phyloP scores from a whole-genome alignment of 1,284 basidiomycete species.

The Malassezia restricta region DNA sequence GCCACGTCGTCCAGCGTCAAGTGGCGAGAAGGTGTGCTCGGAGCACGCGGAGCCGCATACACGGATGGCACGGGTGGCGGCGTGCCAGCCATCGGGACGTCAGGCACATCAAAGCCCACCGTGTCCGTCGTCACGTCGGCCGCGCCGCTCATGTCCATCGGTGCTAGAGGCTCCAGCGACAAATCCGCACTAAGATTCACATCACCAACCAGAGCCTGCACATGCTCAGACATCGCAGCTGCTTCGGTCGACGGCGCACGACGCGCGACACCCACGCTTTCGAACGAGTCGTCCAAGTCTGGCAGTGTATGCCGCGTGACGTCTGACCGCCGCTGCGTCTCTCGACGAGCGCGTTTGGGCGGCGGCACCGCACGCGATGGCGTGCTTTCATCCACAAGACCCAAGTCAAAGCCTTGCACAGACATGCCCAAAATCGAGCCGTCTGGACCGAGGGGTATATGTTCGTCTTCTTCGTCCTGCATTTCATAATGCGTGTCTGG shows the following conservation, averaged over 20 bases:
- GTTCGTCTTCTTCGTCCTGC: constrained; percentile 21
- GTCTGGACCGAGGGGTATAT: constrained; percentile 30
- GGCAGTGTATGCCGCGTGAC: background rate
- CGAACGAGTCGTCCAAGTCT: constrained; percentile 46
- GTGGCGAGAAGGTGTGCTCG: constrained; percentile 1
- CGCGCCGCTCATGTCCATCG: background rate
- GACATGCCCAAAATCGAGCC: constrained; percentile 33
- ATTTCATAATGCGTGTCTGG: constrained; percentile 24
- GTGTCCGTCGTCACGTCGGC: background rate
- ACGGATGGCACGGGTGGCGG: background rate
- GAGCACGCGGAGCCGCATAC: background rate
- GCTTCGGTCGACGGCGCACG: constrained; percentile 19
- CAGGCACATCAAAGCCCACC: background rate
- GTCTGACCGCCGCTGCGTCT: constrained; percentile 3
- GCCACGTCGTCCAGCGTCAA: constrained; percentile 10
- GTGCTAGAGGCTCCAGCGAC: constrained; percentile 5
- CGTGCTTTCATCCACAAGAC: constrained; percentile 49
- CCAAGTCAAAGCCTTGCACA: constrained; percentile 44
- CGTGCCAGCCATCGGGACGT: constrained; percentile 13
- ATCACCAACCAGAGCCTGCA: constrained; percentile 20
- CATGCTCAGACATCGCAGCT: background rate
- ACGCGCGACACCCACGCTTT: constrained; percentile 36
- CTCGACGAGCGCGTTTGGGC: constrained; percentile 25
- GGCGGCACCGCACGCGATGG: background rate
- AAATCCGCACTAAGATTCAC: constrained; percentile 14